phyloP scores from a whole-genome alignment of 768 basidiomycete genomes.

The Kwoniella sp. region DNA sequence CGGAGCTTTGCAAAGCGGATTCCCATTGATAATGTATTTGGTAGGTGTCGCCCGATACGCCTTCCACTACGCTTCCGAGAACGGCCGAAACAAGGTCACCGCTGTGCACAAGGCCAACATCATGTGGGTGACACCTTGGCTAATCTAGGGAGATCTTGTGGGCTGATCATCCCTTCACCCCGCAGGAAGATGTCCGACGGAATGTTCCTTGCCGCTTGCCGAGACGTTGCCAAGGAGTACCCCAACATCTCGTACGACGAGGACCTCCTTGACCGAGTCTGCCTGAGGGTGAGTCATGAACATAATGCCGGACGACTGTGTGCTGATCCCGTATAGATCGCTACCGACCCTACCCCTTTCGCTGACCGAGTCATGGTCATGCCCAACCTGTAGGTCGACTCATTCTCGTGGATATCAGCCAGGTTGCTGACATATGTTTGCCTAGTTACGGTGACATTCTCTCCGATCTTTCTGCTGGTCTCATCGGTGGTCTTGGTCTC shows the following conservation, averaged over 20 bases:
- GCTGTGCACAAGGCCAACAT: constrained; percentile 99
- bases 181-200: constrained; percentile 99
- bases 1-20: not conserved
- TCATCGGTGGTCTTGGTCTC: constrained; percentile 94
- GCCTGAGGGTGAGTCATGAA: constrained; percentile 65
- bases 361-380: constrained; percentile 99
- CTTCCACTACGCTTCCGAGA: constrained; percentile 90
- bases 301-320: not conserved
- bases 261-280: constrained; percentile 92
- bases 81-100: constrained; percentile 84
- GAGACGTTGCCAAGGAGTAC: constrained; percentile 91
- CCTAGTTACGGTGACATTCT: constrained; percentile 66
- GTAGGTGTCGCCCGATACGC: constrained; percentile 82
- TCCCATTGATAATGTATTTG: not conserved
- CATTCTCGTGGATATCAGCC: too few relatives aligned
- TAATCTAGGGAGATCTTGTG: not conserved
- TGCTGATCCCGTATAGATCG: constrained; percentile 57
- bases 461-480: constrained; percentile 96
- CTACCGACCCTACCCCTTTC: constrained; percentile 88
- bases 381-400: constrained; percentile 83
- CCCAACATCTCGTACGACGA: constrained; percentile 92
- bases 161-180: not conserved
- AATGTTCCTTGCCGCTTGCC: constrained; percentile 97
- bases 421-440: not conserved
- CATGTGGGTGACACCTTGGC: constrained; percentile 62